phyloP scores from a whole-genome alignment of 2,329 filamentous ascomycete genomes.

The Xylariaceae sp. region DNA sequence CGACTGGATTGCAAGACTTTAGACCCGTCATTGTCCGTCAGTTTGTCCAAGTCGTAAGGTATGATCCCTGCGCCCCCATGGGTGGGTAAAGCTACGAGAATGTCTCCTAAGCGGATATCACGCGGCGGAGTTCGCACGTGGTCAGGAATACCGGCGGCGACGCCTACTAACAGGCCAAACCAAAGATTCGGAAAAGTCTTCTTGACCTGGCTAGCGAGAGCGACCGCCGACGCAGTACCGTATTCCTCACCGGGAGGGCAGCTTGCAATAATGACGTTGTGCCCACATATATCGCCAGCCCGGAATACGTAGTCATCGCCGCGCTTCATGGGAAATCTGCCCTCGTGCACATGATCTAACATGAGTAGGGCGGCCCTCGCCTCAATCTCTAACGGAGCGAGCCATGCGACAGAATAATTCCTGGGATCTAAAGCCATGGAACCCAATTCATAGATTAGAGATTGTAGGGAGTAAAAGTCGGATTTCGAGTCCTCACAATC shows the following conservation, averaged over 20 bases:
- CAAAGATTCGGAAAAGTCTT: conserved; percentile 8
- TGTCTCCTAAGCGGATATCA: conserved; percentile 11
- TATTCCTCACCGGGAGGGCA: conserved; percentile 6
- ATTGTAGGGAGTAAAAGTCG: too few relatives aligned
- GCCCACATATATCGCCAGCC: conserved; percentile 3
- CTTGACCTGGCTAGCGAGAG: conserved; percentile 6
- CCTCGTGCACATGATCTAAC: conserved; percentile 7
- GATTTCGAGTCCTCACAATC: too few relatives aligned
- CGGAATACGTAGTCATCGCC: conserved; percentile 8
- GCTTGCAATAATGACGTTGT: conserved; percentile 8
- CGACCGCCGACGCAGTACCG: conserved; percentile 2
- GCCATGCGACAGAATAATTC: conserved; percentile 7
- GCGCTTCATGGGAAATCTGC: conserved; percentile 1
- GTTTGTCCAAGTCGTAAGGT: conserved; percentile 3
- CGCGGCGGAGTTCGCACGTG: neutral
- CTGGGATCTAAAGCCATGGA: neutral
- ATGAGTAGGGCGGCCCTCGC: conserved; percentile 1
- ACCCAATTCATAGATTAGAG: too few relatives aligned
- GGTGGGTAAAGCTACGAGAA: conserved; percentile 5
- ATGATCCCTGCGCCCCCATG: conserved; percentile 4
- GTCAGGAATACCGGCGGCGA: conserved; percentile 8
- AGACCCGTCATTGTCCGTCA: neutral
- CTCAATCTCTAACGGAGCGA: conserved; percentile 9
- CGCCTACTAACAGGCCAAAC: conserved; percentile 8
- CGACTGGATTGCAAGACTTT: neutral